Percentiles rank a stretch among this genome's conserved stretches.
phyloP scores from a whole-genome alignment of 1,284 basidiomycete species.

The Cerrena zonata region DNA sequence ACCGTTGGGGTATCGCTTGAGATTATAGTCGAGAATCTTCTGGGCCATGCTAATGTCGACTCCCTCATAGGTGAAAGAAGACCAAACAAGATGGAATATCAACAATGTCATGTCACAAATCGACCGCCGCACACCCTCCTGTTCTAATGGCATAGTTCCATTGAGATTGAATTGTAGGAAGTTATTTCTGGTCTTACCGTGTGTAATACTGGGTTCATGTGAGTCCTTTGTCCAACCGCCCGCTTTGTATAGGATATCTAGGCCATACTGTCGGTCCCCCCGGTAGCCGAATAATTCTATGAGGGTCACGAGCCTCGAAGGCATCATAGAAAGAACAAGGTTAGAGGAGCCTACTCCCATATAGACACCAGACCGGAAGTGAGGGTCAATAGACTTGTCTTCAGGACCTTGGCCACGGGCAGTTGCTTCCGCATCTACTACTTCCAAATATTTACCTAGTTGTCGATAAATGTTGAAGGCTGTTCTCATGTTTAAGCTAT shows the following conservation, averaged over 20 bases:
- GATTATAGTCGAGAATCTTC: conserved; percentile 76
- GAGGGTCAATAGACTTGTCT: conserved; percentile 74
- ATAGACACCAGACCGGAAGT: conserved; percentile 91
- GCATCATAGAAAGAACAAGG: conserved; percentile 82
- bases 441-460: conserved; percentile 74
- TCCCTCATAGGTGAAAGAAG: conserved; percentile 74
- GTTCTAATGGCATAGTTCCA: conserved; percentile 27
- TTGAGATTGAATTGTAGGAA: neutral
- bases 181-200: conserved; percentile 32
- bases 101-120: conserved; percentile 88
- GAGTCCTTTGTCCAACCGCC: conserved; percentile 76
- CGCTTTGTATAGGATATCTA: conserved; percentile 68
- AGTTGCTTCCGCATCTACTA: conserved; percentile 57
- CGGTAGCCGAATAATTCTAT: conserved; percentile 89
- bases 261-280: conserved; percentile 74
- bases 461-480: conserved; percentile 80
- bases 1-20: conserved; percentile 73
- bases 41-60: conserved; percentile 71
- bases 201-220: conserved; percentile 45
- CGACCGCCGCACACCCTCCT: conserved; percentile 79
- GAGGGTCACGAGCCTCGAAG: conserved; percentile 70
- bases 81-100: conserved; percentile 87
- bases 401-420: conserved; percentile 36
- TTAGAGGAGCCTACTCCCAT: conserved; percentile 79
- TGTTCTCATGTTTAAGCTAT: conserved; percentile 83